phyloP scores from a whole-genome alignment of 208 protist genomes.

The Leishmania braziliensis region DNA sequence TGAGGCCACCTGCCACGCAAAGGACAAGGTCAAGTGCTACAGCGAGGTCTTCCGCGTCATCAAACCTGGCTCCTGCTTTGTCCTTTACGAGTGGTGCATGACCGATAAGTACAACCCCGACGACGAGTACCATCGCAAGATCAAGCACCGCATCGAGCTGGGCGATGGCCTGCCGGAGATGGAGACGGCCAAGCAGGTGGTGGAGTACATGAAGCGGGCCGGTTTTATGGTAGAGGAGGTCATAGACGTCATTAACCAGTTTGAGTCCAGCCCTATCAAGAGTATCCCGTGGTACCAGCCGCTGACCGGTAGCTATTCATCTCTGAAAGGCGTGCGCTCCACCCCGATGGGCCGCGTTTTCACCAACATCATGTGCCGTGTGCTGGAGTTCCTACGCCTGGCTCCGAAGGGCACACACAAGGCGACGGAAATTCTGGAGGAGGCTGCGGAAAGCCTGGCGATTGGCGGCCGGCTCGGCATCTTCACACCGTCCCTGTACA shows the following conservation, averaged over 20 bases:
- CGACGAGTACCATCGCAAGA: slow-evolving; percentile 86
- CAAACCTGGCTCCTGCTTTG: slow-evolving; percentile 94
- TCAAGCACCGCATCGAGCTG: slow-evolving; percentile 95
- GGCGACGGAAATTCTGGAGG: slow-evolving; percentile 88
- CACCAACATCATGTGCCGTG: slow-evolving; percentile 79
- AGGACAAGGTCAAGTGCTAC: slow-evolving; percentile 92
- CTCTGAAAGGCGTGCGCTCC: slow-evolving; percentile 69
- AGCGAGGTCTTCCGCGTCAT: slow-evolving; percentile 94
- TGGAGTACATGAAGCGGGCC: slow-evolving; percentile 85
- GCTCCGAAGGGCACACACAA: slow-evolving; percentile 83
- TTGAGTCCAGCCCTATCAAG: slow-evolving; percentile 72
- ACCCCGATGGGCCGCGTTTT: slow-evolving; percentile 84
- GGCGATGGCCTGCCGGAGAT: slow-evolving; percentile 95
- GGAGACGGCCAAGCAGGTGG: slow-evolving; percentile 70
- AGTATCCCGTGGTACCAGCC: slow-evolving; percentile 91
- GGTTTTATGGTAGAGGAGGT: slow-evolving; percentile 93
- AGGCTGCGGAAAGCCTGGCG: slow-evolving; percentile 90
- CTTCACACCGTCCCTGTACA: slow-evolving; percentile 94
- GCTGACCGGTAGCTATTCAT: slow-evolving; percentile 72
- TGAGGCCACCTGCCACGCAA: slow-evolving; percentile 97
- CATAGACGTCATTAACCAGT: slow-evolving; percentile 69
- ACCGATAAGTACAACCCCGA: slow-evolving; percentile 94
- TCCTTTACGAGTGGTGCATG: slow-evolving; percentile 96
- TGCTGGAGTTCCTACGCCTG: slow-evolving; percentile 74
- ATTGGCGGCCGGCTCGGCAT: slow-evolving; percentile 87